phyloP scores from a whole-genome alignment of 306 rosid genomes.

The Parietaria judaica region DNA sequence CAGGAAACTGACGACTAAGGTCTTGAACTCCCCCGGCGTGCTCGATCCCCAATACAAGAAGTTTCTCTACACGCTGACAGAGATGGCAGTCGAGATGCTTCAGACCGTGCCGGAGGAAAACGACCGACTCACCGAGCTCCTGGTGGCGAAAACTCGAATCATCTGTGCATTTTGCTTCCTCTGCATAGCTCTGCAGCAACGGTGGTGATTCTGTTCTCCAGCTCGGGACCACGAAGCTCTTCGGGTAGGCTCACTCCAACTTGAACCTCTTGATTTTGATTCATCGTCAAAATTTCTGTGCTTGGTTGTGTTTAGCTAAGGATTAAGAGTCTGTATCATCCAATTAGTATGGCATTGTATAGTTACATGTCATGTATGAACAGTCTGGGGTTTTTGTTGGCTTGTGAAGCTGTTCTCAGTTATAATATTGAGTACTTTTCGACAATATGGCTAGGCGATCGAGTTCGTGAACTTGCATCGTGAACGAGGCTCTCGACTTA shows the following conservation, averaged over 20 bases:
- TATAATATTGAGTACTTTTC: no score
- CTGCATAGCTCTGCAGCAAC: conserved; percentile 36
- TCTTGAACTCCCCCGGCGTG: conserved; percentile 20
- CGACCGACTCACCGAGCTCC: conserved; percentile 20
- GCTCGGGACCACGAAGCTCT: conserved; percentile 24
- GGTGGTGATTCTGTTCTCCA: conserved; percentile 23
- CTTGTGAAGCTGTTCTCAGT: no score
- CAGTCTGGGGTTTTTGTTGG: no score
- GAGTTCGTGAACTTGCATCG: no score
- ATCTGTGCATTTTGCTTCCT: conserved; percentile 27
- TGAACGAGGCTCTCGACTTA: no score
- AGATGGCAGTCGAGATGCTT: conserved; percentile 31
- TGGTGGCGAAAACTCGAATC: conserved; percentile 26
- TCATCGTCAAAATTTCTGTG: no score
- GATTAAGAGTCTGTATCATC: no score
- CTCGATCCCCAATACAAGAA: conserved; percentile 37
- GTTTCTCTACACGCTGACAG: conserved; percentile 41
- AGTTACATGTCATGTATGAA: no score
- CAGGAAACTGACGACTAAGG: conserved; percentile 27
- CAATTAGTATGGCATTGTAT: no score
- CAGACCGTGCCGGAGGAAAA: conserved; percentile 25
- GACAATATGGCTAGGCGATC: neutral
- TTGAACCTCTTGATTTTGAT: conserved; percentile 20
- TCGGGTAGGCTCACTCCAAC: conserved; percentile 39
- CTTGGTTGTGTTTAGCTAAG: no score